Evolutionary conservation across 495 filamentous ascomycete genomes (phyloP).

Genomic region (Daldinia bambusicola): DNA sequence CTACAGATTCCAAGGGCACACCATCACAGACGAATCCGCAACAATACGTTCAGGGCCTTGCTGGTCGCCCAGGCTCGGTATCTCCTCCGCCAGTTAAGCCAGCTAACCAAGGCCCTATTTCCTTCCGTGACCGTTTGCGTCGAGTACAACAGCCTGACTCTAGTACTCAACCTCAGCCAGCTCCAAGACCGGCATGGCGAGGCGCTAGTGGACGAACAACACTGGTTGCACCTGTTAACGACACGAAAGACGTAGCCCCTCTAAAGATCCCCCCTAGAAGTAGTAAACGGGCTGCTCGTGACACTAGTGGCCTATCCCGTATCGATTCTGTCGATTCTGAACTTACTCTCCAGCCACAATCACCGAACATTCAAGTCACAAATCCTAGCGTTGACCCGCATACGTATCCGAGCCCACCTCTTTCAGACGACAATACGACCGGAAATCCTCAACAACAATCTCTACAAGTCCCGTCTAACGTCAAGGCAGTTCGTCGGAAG

Average conservation of each 20-base stretch:
- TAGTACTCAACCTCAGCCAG: constrained; percentile 47
- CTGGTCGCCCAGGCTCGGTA: constrained; percentile 39
- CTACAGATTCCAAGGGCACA: constrained; percentile 54
- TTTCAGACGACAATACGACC: constrained; percentile 43
- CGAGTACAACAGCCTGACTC: constrained; percentile 50
- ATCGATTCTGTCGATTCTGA: constrained; percentile 41
- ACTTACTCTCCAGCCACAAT: constrained; percentile 27
- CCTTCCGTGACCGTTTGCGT: constrained; percentile 60
- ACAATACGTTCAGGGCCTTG: constrained; percentile 55
- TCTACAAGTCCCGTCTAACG: constrained; percentile 45
- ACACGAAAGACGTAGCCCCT: constrained; percentile 54
- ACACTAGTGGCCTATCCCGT: constrained; percentile 30
- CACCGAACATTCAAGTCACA: constrained; percentile 33
- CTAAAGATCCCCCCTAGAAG: constrained; percentile 60
- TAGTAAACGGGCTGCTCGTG: constrained; percentile 49
- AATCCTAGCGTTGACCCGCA: constrained; percentile 31
- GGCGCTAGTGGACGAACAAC: constrained; percentile 63
- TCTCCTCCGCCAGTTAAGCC: constrained; percentile 42
- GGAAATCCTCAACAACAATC: constrained; percentile 31
- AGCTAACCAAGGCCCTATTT: constrained; percentile 26
- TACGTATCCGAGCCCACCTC: constrained; percentile 51
- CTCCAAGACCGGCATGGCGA: constrained; percentile 61
- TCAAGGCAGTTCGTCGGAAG: constrained; percentile 53
- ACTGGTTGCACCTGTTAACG: constrained; percentile 59
- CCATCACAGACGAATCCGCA: constrained; percentile 60